Evolutionary conservation across 305 asterid species (phyloP).

Genomic region (Solanum hybrid): DNA sequence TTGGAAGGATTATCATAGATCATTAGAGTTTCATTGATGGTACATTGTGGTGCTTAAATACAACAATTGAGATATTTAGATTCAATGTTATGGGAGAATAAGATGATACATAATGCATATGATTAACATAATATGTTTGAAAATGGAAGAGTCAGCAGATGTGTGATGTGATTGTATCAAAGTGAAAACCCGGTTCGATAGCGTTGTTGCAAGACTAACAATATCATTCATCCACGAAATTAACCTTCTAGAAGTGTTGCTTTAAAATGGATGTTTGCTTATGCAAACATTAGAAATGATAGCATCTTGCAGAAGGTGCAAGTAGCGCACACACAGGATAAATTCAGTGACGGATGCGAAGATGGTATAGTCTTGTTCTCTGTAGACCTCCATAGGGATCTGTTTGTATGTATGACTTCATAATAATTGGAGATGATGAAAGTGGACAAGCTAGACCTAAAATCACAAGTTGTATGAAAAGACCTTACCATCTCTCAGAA

Average conservation of each 20-base stretch:
- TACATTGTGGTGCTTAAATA: neutral
- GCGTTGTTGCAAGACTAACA: neutral
- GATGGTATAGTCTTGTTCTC: neutral
- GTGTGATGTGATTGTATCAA: neutral
- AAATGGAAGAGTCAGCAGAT: neutral
- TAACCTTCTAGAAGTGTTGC: neutral
- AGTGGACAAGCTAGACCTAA: neutral
- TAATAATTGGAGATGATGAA: neutral
- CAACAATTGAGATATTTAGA: neutral
- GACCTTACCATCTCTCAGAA: neutral
- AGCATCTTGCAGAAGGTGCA: neutral
- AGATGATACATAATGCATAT: neutral
- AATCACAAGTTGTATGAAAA: neutral
- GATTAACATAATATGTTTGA: neutral
- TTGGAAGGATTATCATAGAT: neutral
- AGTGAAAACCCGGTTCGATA: neutral
- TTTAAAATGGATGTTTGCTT: neutral
- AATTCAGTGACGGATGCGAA: neutral
- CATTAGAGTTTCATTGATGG: neutral
- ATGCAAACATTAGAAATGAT: neutral
- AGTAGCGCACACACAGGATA: neutral
- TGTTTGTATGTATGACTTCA: neutral
- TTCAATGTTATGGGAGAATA: neutral
- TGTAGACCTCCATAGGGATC: neutral
- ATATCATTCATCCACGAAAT: neutral